A percentile compares a stretch with the other conserved stretches of the same genome.
These are phyloP conservation scores for Acephala macrosclerotiorum DNA, from an alignment of 2,329 filamentous ascomycete species.

Conservation along the genomic window DNA sequence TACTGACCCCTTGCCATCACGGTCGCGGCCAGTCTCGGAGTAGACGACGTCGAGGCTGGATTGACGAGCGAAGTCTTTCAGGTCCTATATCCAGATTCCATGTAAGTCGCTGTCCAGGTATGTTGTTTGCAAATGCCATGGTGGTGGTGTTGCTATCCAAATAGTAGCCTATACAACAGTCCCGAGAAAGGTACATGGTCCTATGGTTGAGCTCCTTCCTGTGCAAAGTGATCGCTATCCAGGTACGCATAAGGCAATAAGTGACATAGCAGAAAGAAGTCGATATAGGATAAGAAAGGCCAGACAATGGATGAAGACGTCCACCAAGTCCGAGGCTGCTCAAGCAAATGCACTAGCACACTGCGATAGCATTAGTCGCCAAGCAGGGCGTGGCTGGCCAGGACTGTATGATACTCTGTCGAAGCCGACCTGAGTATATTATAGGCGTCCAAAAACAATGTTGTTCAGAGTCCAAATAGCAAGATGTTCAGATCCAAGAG, in stretches of 20 bases:
- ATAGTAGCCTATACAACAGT: constrained; percentile 39
- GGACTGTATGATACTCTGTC: constrained; percentile 38
- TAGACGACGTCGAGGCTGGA: constrained; percentile 98
- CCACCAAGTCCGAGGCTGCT: constrained; percentile 43
- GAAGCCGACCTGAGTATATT: constrained; percentile 37
- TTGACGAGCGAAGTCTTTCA: constrained; percentile 98
- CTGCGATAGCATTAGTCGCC: constrained; percentile 36
- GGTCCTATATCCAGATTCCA: constrained; percentile 87
- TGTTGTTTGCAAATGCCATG: constrained; percentile 41
- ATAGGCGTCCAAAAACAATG: constrained; percentile 44
- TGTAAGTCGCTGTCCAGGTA: constrained; percentile 72
- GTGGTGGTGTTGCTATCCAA: constrained; percentile 41
- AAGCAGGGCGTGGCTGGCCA: constrained; percentile 41
- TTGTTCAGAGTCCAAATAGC: constrained; percentile 46
- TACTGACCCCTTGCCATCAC: constrained; percentile 88
- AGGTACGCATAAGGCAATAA: constrained; percentile 39
- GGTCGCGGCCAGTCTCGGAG: constrained; percentile 92
- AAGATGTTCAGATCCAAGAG: constrained; percentile 46
- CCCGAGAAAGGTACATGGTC: constrained; percentile 40
- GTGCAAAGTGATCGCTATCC: constrained; percentile 39
- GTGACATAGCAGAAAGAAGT: constrained; percentile 43
- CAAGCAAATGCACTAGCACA: constrained; percentile 46
- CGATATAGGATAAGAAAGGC: constrained; percentile 43
- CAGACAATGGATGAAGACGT: constrained; percentile 35
- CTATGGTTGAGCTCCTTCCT: constrained; percentile 39